Evolutionary conservation across 75 land plant genomes (phyloP).

Genomic region (Adiantum capillusveneris): DNA sequence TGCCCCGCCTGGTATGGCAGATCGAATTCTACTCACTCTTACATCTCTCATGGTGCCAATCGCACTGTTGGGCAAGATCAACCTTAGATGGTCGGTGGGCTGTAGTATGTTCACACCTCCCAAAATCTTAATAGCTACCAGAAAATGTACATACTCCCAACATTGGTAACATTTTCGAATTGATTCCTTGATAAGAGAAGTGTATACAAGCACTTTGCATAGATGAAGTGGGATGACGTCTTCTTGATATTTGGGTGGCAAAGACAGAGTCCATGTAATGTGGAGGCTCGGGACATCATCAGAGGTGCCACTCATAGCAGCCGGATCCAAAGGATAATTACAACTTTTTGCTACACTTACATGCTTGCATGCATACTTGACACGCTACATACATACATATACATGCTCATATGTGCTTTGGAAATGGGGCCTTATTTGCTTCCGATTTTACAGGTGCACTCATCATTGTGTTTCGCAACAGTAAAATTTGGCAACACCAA

Average conservation of each 20-base stretch:
- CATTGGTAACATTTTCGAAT: conserved; percentile 1
- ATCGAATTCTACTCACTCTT: conserved; percentile 62
- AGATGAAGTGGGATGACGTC: not conserved
- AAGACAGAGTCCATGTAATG: not conserved
- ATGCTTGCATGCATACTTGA: no score
- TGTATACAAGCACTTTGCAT: not conserved
- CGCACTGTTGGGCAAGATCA: conserved; percentile 59
- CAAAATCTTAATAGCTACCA: conserved; percentile 58
- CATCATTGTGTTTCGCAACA: no score
- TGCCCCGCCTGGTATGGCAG: conserved; percentile 70
- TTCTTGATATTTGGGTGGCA: not conserved
- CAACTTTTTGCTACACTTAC: no score
- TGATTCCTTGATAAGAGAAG: no score
- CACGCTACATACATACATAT: no score
- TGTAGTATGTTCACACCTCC: conserved; percentile 52
- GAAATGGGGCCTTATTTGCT: no score
- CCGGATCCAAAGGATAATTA: no score
- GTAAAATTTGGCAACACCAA: no score
- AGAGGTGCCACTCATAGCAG: not conserved
- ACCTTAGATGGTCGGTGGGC: conserved; percentile 54
- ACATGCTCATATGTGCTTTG: no score
- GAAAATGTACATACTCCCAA: conserved; percentile 49
- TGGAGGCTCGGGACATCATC: not conserved
- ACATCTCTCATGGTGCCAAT: conserved; percentile 58
- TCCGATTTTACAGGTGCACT: no score